Evolutionary conservation across 2,329 filamentous ascomycete species (phyloP).

Genomic region (Elsinoe fawcettii): DNA sequence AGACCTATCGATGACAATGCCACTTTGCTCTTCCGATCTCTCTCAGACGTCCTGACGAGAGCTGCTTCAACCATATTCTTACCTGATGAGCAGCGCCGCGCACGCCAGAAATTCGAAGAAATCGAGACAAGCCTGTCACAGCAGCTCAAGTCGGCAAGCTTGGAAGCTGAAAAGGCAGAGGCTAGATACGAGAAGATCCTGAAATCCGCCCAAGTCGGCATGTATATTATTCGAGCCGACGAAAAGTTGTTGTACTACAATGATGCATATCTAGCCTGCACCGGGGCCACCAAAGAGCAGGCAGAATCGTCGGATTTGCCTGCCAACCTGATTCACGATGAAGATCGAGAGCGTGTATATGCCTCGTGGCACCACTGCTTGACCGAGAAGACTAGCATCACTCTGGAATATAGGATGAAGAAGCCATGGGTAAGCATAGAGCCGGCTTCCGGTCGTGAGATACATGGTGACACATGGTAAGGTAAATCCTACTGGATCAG

Average conservation of each 20-base stretch:
- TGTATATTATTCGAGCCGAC: conserved; percentile 20
- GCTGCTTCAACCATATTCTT: conserved; percentile 34
- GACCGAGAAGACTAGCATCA: conserved; percentile 28
- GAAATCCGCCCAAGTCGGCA: conserved; percentile 33
- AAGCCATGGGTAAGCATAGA: conserved; percentile 29
- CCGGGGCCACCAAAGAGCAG: conserved; percentile 13
- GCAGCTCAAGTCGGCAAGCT: conserved; percentile 26
- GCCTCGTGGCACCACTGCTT: conserved; percentile 28
- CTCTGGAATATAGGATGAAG: conserved; percentile 33
- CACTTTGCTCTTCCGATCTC: conserved; percentile 31
- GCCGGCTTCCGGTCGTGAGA: conserved; percentile 22
- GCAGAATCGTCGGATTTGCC: conserved; percentile 13
- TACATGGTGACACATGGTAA: conserved; percentile 26
- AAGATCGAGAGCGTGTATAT: conserved; percentile 30
- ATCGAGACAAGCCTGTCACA: conserved; percentile 33
- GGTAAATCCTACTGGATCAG: neutral
- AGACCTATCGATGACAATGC: conserved; percentile 34
- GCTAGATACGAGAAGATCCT: conserved; percentile 35
- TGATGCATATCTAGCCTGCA: conserved; percentile 11
- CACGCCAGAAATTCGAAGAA: conserved; percentile 30
- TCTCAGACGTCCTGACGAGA: conserved; percentile 32
- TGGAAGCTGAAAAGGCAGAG: conserved; percentile 30
- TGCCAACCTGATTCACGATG: conserved; percentile 18
- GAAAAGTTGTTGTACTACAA: conserved; percentile 13
- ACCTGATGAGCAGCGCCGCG: conserved; percentile 29